Conservation (phyloP, 805 yeast species). For the Myxozyma vanderwaltii region DNA sequence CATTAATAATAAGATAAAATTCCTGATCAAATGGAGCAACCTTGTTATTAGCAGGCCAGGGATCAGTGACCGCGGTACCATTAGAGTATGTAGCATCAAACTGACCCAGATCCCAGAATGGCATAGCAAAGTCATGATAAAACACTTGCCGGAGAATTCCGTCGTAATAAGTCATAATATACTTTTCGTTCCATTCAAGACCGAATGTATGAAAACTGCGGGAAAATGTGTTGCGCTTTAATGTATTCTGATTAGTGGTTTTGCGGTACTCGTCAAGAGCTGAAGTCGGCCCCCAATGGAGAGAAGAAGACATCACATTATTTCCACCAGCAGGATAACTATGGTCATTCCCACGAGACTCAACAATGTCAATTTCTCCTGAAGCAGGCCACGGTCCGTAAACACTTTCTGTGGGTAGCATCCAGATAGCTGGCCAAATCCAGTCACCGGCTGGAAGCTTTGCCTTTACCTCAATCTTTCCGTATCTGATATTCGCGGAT, state of each 20-base stretch:
- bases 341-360: conserved; percentile 29
- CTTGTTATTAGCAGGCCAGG: conserved; percentile 22
- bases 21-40: conserved; percentile 31
- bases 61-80: conserved; percentile 20
- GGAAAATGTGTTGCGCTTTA: conserved; percentile 19
- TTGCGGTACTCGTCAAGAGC: conserved; percentile 17
- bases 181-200: conserved; percentile 29
- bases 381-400: conserved; percentile 32
- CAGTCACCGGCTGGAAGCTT: conserved; percentile 29
- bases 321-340: conserved; percentile 22
- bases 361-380: conserved; percentile 31
- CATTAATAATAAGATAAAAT: conserved; percentile 28
- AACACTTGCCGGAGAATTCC: conserved; percentile 30
- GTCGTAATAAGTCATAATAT: conserved; percentile 28
- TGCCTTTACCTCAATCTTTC: conserved; percentile 29
- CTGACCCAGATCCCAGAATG: conserved; percentile 23
- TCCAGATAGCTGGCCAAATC: conserved; percentile 34
- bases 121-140: conserved; percentile 12
- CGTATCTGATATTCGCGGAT: conserved; percentile 19
- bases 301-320: conserved; percentile 25
- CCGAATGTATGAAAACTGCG: conserved; percentile 25
- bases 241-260: neutral
- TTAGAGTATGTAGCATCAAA: conserved; percentile 21
- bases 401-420: conserved; percentile 23
- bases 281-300: conserved; percentile 30